Percentiles rank a stretch among this genome's conserved stretches.
Evolutionary conservation across 345 rosid species (phyloP).

Genomic region (Gynandropsis gynandra): DNA sequence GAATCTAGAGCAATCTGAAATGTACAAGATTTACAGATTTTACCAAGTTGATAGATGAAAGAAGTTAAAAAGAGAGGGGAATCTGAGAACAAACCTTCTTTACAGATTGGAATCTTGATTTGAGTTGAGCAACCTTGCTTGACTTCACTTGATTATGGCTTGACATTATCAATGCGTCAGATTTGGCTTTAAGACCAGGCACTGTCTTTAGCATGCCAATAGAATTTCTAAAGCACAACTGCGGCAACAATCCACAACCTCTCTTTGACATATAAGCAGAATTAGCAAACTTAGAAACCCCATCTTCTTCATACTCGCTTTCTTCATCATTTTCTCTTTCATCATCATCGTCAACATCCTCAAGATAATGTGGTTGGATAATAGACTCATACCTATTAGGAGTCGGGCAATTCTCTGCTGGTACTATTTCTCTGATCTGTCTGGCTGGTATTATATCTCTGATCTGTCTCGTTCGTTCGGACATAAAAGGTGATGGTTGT

Average conservation of each 20-base stretch:
- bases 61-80: constrained; percentile 15
- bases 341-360: constrained; percentile 5
- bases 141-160: constrained; percentile 29
- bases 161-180: constrained; percentile 33
- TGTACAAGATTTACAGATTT: constrained; percentile 9
- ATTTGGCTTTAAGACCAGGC: constrained; percentile 46
- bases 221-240: constrained; percentile 56
- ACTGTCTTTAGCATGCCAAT: constrained; percentile 49
- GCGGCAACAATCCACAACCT: constrained; percentile 74
- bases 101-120: constrained; percentile 37
- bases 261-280: constrained; percentile 35
- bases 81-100: constrained; percentile 40
- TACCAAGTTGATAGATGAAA: constrained; percentile 3
- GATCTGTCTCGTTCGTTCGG: constrained; percentile 45
- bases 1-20: constrained; percentile 42
- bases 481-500: constrained; percentile 30
- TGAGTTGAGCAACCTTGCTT: constrained; percentile 34
- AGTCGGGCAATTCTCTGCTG: constrained; percentile 20
- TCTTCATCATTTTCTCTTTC: constrained; percentile 35
- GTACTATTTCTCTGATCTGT: constrained; percentile 24
- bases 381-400: constrained; percentile 23
- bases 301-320: constrained; percentile 40
- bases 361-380: constrained; percentile 17
- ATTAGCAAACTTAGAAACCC: constrained; percentile 26
- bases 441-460: constrained; percentile 25